phyloP scores from a whole-genome alignment of 2,329 filamentous ascomycete species.

The Aspergillus ibericus region DNA sequence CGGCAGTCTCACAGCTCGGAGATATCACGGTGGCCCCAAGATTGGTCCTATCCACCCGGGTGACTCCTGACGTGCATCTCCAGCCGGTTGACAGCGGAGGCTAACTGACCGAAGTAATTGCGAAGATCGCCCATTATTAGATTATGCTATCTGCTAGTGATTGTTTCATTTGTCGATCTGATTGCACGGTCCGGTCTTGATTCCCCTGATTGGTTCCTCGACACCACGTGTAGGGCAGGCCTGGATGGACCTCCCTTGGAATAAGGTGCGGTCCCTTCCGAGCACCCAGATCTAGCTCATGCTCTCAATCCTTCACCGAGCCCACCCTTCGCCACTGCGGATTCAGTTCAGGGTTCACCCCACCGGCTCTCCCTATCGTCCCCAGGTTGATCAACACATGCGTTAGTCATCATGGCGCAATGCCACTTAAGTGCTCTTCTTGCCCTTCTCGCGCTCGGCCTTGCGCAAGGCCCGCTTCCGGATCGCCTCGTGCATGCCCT shows the following conservation, averaged over 20 bases:
- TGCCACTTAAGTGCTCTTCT: constrained; percentile 40
- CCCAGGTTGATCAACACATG: not conserved
- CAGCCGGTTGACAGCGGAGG: not conserved
- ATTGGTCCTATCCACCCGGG: not conserved
- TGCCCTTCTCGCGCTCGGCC: constrained; percentile 73
- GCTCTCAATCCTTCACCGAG: not conserved
- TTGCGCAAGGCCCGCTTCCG: constrained; percentile 80
- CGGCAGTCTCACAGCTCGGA: not conserved
- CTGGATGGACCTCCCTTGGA: not conserved
- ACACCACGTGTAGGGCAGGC: not conserved
- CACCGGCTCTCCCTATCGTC: not conserved
- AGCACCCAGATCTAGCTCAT: not conserved
- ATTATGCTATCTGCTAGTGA: constrained; percentile 1
- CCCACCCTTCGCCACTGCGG: not conserved
- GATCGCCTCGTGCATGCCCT: constrained; percentile 77
- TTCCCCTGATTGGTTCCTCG: not conserved
- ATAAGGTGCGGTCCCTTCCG: not conserved
- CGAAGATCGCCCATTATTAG: not conserved
- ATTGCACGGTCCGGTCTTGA: not conserved
- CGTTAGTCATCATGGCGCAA: not conserved
- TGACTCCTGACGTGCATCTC: not conserved
- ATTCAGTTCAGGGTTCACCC: not conserved
- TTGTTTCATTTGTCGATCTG: not conserved
- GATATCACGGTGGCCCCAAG: not conserved
- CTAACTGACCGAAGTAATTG: not conserved